Evolutionary conservation across 2,329 filamentous ascomycete species (phyloP), one percentile per base, ranked within the genome.

Genomic region (Colletotrichum destructivum): DNA sequence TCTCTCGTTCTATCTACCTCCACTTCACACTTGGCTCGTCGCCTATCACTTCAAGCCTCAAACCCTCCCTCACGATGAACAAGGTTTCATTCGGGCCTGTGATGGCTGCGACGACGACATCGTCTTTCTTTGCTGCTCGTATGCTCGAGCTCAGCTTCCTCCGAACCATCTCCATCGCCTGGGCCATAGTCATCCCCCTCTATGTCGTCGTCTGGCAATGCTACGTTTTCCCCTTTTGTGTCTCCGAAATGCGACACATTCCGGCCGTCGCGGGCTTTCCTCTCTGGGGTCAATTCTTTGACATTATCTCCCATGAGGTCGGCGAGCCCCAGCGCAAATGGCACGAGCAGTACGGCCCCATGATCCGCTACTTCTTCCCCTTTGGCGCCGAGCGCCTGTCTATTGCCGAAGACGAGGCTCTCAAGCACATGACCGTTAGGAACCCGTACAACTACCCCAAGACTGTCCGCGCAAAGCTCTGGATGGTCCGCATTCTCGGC

Each of bases 361-460:
- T 85, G 56, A 80, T 85, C 63, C 80, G 84, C 65, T 85, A 85
- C 72, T 85, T 83, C 78, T 85, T 85, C 69, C 84, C 83, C 31
- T 82, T 85, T 47, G 84, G 84, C 60, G 78, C 80, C 31, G 84
- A 85, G 75, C 79, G 84, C 49, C 78, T 85, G 11, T 82, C 83
- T 4, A 76, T 85, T 55, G 83, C 83, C 69, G 82, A 84, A 57
- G 83, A 85, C 65, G 81, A 82, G 61, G 81, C 81, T 18, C 79
- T 85, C 56, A 82, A 82, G 74, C 82, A 85, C 64, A 82, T 85
- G 80, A 84, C 82, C 1, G 76, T 84, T 72, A 80, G 80, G 72
- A 82, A 84, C 76, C 81, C 81, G 0, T 83, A 84, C 75, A 82
- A 81, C 75, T 82, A 80, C 72, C 79, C 80, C 7, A 82, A 82